These are phyloP conservation scores for Eremothecium coryli DNA, from an alignment of 1,139 yeast species.

Conservation along the genomic window DNA sequence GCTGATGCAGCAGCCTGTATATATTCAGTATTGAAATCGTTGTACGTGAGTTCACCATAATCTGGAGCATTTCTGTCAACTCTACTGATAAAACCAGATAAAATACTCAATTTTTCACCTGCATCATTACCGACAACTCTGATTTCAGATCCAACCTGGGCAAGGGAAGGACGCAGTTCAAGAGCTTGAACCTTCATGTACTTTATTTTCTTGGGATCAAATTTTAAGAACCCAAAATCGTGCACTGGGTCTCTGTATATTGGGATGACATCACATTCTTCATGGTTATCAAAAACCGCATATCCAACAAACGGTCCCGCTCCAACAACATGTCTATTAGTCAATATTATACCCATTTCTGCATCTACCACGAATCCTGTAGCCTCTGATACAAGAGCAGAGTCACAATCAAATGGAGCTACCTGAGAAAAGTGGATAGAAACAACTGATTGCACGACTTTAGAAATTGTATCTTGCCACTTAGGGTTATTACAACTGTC, in stretches of 20 bases:
- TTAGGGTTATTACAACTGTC: conserved; percentile 26
- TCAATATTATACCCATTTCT: conserved; percentile 67
- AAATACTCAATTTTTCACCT: conserved; percentile 82
- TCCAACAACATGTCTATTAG: conserved; percentile 91
- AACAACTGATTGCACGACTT: conserved; percentile 78
- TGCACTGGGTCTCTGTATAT: conserved; percentile 78
- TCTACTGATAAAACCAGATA: conserved; percentile 84
- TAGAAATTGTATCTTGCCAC: conserved; percentile 80
- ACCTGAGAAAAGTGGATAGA: conserved; percentile 84
- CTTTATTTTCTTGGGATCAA: conserved; percentile 61
- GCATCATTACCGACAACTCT: conserved; percentile 95
- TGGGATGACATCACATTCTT: conserved; percentile 81
- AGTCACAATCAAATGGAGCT: conserved; percentile 79
- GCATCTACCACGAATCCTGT: conserved; percentile 95
- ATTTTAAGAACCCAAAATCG: conserved; percentile 74
- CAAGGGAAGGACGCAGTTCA: conserved; percentile 68
- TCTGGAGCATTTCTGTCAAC: conserved; percentile 92
- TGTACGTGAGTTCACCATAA: conserved; percentile 81
- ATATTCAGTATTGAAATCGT: conserved; percentile 91
- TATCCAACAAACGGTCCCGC: conserved; percentile 90
- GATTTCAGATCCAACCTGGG: conserved; percentile 83
- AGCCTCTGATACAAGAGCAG: conserved; percentile 77
- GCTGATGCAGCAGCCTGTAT: conserved; percentile 96
- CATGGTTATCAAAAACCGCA: conserved; percentile 90
- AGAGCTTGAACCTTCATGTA: conserved; percentile 65